These are phyloP conservation scores for Diospyros lotus DNA, from an alignment of 148 eudicot species.

Conservation along the genomic window DNA sequence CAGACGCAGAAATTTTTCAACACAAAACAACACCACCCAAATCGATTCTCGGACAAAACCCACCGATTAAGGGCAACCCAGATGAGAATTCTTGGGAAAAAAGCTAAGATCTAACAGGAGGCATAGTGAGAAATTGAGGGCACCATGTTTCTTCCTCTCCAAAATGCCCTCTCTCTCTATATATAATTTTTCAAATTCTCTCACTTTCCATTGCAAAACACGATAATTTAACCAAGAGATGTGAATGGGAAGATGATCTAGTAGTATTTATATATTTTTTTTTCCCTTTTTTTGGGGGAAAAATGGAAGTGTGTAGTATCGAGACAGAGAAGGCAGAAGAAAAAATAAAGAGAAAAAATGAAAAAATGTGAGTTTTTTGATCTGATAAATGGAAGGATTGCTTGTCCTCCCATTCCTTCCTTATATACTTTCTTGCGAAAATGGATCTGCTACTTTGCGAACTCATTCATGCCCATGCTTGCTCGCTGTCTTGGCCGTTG, in stretches of 20 bases:
- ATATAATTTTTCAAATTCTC: constrained; percentile 13
- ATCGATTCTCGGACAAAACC: constrained; percentile 16
- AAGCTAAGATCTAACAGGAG: constrained; percentile 32
- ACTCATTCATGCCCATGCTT: constrained; percentile 2
- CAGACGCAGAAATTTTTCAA: background rate
- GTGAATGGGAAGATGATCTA: constrained; percentile 2
- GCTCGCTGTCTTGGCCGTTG: constrained; percentile 3
- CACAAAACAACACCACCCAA: constrained; percentile 9
- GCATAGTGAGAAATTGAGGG: constrained; percentile 20
- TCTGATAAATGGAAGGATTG: constrained; percentile 14
- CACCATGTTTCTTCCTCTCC: background rate
- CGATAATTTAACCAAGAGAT: constrained; percentile 8
- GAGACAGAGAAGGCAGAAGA: background rate
- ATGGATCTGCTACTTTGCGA: background rate
- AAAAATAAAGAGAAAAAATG: background rate
- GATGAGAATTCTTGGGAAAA: constrained; percentile 12
- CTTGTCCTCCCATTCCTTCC: constrained; percentile 1
- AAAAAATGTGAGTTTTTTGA: constrained; percentile 10
- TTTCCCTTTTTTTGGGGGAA: background rate
- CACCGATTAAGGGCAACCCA: constrained; percentile 22
- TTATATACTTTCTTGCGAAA: constrained; percentile 18
- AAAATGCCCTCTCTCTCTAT: constrained; percentile 1
- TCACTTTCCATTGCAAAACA: background rate
- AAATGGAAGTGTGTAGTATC: constrained; percentile 8
- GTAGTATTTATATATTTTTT: background rate